Base-by-base conservation (phyloP, 768 basidiomycete genomes). In the Stropharia rugosoannulata region DNA sequence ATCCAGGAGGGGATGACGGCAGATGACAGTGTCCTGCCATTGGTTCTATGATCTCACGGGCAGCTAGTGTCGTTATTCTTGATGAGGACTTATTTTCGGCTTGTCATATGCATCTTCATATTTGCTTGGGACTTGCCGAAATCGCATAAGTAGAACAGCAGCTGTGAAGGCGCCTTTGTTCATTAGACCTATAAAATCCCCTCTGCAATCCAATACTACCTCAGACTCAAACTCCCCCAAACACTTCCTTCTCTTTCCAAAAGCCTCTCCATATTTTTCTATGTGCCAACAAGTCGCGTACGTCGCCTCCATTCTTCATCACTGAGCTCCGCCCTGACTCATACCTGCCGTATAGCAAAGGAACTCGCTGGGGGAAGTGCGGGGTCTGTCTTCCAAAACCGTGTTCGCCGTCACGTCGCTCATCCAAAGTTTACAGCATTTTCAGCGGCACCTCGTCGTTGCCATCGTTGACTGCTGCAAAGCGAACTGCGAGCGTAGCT, bases 231-330 rank as follows among this genome's bases (percentile, higher is more conserved):
- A n/a, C 5, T 44, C 29, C 32, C 10, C 22, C 50, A 41, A 19
- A 38, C 37, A 37, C 18, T n/a, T 27, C 27, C 8, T 41, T 19
- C 2, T 19, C 40, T 19, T 19, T n/a, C 40, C 22, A 25, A n/a
- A 32, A 35, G 10, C 36, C 35, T 50, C 19, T 37, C 22, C 9
- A 51, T 41, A 42, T 46, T 22, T 27, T 49, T n/a, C 39, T 54
- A 91, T 91, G 89, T 91, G 89, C 68, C 82, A 76, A 76, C 83
- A 83, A 70, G 77, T 90, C 70, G 86, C 89, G 89, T 90, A 73
- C 64, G 88, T 81, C 53, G 11, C 11, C 45, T 29, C 45, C 11
- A 27, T 19, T 38, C 51, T 42, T 47, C 42, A 16, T 43, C 42
- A 39, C 43, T 54, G 12, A 29, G 22, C 42, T 35, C 10, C 29